phyloP scores from a whole-genome alignment of 2,329 filamentous ascomycete genomes.

The Xylariomycetidae sp. region DNA sequence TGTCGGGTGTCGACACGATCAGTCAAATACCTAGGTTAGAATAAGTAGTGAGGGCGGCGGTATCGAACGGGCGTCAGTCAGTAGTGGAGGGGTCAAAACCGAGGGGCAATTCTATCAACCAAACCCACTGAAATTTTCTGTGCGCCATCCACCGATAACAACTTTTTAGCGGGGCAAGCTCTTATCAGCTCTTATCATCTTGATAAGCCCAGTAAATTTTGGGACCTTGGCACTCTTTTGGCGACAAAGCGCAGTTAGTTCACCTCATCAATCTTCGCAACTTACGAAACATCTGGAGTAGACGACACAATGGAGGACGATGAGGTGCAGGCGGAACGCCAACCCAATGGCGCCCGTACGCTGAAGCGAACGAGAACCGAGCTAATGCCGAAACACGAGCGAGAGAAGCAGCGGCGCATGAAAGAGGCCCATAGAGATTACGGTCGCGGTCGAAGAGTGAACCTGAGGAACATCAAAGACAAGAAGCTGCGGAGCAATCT shows the following conservation, averaged over 20 bases:
- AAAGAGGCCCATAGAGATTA: constrained; percentile 70
- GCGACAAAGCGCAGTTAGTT: background rate
- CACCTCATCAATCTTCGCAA: too few species aligned
- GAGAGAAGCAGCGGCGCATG: constrained; percentile 45
- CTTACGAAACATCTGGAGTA: background rate
- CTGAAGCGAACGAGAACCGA: constrained; percentile 47
- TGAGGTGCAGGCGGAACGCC: background rate
- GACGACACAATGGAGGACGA: constrained; percentile 22
- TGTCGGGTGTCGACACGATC: too few species aligned
- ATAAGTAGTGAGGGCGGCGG: too few species aligned
- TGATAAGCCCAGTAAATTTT: constrained; percentile 12
- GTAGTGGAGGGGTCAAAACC: too few species aligned
- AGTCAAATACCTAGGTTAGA: too few species aligned
- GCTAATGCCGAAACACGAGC: constrained; percentile 47
- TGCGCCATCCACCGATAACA: constrained; percentile 4
- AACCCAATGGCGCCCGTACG: constrained; percentile 46
- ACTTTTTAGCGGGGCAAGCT: constrained; percentile 9
- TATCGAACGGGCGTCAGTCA: too few species aligned
- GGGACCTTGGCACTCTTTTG: constrained; percentile 2
- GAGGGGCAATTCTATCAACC: too few species aligned
- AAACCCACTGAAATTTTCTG: too few species aligned
- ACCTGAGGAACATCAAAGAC: constrained; percentile 71
- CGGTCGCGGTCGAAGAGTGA: constrained; percentile 75
- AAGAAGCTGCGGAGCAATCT: constrained; percentile 85
- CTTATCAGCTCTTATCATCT: constrained; percentile 10